Evolutionary conservation across 192 early-diverging fungal genomes (phyloP), one percentile per base, ranked within the genome.

Genomic region (Podila horticola): DNA sequence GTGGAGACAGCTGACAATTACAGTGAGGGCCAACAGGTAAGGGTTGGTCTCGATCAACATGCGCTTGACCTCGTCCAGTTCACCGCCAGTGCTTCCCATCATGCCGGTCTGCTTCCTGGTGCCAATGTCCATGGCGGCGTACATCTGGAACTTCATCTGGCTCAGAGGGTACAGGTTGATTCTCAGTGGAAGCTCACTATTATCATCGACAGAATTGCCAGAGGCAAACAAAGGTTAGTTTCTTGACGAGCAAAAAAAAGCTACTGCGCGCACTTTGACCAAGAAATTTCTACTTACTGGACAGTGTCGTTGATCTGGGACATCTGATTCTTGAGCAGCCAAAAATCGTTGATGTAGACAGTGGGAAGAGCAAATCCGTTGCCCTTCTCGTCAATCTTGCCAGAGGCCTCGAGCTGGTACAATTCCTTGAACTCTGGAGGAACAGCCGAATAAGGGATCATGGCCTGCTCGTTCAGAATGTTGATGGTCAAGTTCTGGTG

Each of bases 11-110:
- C 93, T 93, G 29, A 97, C 95, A 33, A 84, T 52, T n/a, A 94
- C 85, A 6, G 96, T 97, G 6, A 94, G 69, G 3, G 82, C 88
- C 59, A 97, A 79, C 5, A 97, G 82, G 59, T 91, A 89, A 4
- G 95, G 95, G 79, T 96, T 97, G 41, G 96, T 97, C 58, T 97
- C 96, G 62, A 90, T 66, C 69, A 97, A 89, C 94, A 96, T 97
- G 58, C 94, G 86, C 86, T 97, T 97, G 36, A 97, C 82, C 71
- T 97, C 92, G 69, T 97, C 96, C 59, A 91, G 76, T 62, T 90
- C 87, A 58, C 66, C 57, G 1, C 82, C 72, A 26, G 86, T 86
- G 20, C 84, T 73, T 6, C 87, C 84, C 58, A 90, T 89, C 31
- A 87, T 75, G 8, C 91, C 90, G n/a, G 71, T 66, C 38, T 89